Conservation (phyloP, 1,139 yeast genomes). For the Yamadazyma friedrichii region DNA sequence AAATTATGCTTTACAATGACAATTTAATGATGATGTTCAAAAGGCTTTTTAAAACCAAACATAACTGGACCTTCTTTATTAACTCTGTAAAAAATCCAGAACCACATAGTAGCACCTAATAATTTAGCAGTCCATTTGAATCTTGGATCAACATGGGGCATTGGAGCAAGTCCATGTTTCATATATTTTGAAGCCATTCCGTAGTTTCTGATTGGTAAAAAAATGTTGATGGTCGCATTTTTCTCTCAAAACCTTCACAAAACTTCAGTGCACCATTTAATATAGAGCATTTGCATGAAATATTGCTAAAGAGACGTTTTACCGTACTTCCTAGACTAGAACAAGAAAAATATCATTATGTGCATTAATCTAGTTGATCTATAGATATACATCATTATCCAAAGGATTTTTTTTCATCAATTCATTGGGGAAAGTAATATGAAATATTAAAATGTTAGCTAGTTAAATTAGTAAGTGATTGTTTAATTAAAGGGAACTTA, state of each 20-base stretch:
- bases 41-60: slow-evolving; percentile 48
- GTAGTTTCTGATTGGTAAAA: slow-evolving; percentile 8
- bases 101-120: slow-evolving; percentile 86
- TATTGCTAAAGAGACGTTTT: too few species aligned
- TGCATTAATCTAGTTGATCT: slow-evolving; percentile 4
- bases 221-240: neutral
- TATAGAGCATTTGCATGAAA: too few species aligned
- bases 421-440: neutral
- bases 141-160: slow-evolving; percentile 53
- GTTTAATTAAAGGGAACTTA: slow-evolving; percentile 7
- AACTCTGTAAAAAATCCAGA: slow-evolving; percentile 76
- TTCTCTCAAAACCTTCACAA: too few species aligned
- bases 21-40: slow-evolving; percentile 37
- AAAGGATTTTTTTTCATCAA: neutral
- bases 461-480: too few species aligned
- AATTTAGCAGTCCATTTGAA: slow-evolving; percentile 60
- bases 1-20: slow-evolving; percentile 3
- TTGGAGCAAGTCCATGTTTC: slow-evolving; percentile 54
- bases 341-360: neutral
- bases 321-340: too few species aligned
- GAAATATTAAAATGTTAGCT: too few species aligned
- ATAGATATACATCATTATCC: neutral
- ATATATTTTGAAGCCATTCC: slow-evolving; percentile 47
- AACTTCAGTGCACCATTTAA: too few species aligned
- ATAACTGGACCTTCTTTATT: slow-evolving; percentile 69